Base-by-base conservation (phyloP, 257 asterid species). In the Primulina eburnea region DNA sequence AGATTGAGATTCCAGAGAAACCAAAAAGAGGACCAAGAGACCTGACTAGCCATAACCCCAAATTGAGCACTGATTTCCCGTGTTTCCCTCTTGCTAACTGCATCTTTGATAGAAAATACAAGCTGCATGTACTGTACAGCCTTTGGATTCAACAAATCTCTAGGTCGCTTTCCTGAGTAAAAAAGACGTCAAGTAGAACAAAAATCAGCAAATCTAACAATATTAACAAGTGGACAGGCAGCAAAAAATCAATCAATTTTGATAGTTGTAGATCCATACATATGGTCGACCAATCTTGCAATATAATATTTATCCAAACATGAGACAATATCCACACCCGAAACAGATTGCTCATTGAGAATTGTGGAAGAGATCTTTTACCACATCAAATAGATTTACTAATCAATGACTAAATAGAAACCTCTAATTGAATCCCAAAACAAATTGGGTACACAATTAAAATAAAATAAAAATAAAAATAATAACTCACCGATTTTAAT, bases 31-130 rank as follows among this genome's bases (percentile, higher is more conserved):
- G 20, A 67, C 6, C 33, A 72, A n/a, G 70, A 37, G 67, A 94
- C 99, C 99, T 94, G 99, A 60, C 96, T 85, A 64, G 73, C 88
- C n/a, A 97, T 91, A 77, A 94, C 90, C 72, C 97, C 97, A 84
- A 86, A 91, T n/a, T 78, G 97, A 60, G 95, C 89, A 88, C 96
- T 80, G 67, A 91, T 91, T 75, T 94, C 99, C 68, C 96, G 88
- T 21, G 81, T 85, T 83, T 94, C 99, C 81, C 87, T 83, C 90
- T 94, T 94, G 89, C 82, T 85, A 40, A 89, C 83, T 52, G 85
- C 84, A 78, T 94, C 99, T 83, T 91, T 94, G 73, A 87, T 73
- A 64, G 98, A 88, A 77, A 94, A 94, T 68, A 94, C 78, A 55
- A 78, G 78, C 61, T 88, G 98, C 99, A 94, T 88, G 78, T 91